Evolutionary conservation across 1,284 basidiomycete genomes (phyloP).

Genomic region (Boletellus deceptivus): DNA sequence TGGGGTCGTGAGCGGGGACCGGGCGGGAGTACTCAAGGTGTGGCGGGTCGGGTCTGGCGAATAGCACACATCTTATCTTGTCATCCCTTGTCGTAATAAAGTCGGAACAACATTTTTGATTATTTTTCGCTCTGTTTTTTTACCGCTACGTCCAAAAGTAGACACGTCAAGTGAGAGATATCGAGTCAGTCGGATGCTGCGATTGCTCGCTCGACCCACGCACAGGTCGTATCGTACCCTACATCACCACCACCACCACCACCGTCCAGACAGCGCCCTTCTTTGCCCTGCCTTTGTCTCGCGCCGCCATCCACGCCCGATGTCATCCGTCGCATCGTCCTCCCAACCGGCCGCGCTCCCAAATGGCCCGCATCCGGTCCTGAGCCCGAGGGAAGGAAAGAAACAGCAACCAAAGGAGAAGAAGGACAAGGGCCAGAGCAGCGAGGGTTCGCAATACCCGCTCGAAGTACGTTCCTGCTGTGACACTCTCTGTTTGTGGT

Average conservation of each 20-base stretch:
- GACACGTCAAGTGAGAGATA: constrained; percentile 8
- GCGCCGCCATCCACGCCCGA: constrained; percentile 10
- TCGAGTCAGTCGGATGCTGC: constrained; percentile 27
- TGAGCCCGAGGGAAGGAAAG: constrained; percentile 28
- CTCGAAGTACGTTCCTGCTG: constrained; percentile 50
- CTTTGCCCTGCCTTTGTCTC: neutral
- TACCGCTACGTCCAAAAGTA: constrained; percentile 27
- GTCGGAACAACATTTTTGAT: neutral
- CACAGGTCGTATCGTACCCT: constrained; percentile 16
- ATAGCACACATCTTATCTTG: constrained; percentile 10
- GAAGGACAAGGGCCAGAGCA: constrained; percentile 45
- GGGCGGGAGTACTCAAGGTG: constrained; percentile 77
- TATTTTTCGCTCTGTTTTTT: neutral
- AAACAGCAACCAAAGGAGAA: constrained; percentile 48
- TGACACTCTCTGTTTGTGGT: neutral
- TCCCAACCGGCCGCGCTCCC: constrained; percentile 37
- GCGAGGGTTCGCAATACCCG: constrained; percentile 46
- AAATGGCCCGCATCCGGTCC: constrained; percentile 28
- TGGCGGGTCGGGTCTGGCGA: constrained; percentile 67
- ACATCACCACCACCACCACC: neutral
- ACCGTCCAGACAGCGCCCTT: neutral
- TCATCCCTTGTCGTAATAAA: too few relatives aligned
- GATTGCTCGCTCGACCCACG: constrained; percentile 24
- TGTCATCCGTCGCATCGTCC: constrained; percentile 37
- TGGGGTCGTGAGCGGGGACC: constrained; percentile 84